phyloP scores from a whole-genome alignment of 768 basidiomycete species.

The Dioszegia crocea region DNA sequence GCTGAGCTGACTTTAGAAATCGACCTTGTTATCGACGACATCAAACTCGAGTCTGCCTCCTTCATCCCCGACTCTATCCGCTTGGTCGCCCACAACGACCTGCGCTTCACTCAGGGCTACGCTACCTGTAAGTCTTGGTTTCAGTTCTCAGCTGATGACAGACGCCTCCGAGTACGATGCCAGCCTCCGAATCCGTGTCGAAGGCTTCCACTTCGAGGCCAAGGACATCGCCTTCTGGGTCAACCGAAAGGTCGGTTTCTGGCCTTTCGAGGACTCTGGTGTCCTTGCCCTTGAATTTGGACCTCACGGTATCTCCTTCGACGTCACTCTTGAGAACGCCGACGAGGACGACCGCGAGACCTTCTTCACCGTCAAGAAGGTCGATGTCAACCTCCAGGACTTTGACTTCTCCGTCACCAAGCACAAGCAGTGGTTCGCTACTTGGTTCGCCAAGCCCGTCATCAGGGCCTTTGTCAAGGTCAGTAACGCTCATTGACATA shows the following conservation, averaged over 20 bases:
- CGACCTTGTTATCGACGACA: conserved; percentile 50
- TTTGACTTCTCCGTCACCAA: conserved; percentile 49
- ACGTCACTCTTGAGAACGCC: conserved; percentile 52
- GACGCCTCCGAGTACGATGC: conserved; percentile 50
- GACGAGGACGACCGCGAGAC: conserved; percentile 50
- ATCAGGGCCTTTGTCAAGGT: conserved; percentile 47
- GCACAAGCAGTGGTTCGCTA: conserved; percentile 49
- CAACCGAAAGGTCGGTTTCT: conserved; percentile 50
- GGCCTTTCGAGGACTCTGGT: conserved; percentile 50
- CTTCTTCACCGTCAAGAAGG: conserved; percentile 52
- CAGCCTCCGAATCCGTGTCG: conserved; percentile 47
- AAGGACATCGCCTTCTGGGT: conserved; percentile 52
- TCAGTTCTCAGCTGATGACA: conserved; percentile 7
- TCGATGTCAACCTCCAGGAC: conserved; percentile 45
- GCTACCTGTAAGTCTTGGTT: conserved; percentile 43
- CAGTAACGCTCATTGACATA: conserved; percentile 7
- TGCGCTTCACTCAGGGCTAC: conserved; percentile 51
- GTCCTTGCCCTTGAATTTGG: conserved; percentile 51
- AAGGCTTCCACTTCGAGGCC: conserved; percentile 51
- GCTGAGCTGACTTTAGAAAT: conserved; percentile 28
- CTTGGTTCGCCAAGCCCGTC: conserved; percentile 48
- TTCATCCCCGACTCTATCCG: conserved; percentile 52
- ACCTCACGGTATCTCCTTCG: conserved; percentile 50
- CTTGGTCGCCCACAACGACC: conserved; percentile 51
- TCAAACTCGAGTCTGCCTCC: conserved; percentile 49